These are phyloP conservation scores for Blastobotrys aristatus DNA, from an alignment of 1,139 yeast genomes.

Conservation along the genomic window DNA sequence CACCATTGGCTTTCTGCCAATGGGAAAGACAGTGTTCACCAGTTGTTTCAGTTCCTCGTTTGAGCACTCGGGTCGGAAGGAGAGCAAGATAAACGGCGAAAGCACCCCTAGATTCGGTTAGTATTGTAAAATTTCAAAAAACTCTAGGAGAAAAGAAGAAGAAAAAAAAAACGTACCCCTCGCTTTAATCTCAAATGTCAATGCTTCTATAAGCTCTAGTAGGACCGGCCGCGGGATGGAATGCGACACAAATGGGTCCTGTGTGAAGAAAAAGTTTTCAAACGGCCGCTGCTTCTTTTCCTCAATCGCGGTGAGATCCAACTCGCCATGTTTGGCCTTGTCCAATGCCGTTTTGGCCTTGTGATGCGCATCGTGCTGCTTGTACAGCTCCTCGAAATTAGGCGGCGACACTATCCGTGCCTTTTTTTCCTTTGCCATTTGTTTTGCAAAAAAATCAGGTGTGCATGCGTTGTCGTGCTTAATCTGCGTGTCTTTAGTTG, in stretches of 20 bases:
- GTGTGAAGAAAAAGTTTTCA: slow-evolving; percentile 28
- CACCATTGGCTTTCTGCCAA: slow-evolving; percentile 23
- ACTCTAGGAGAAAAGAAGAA: background rate
- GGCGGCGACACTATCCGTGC: slow-evolving; percentile 10
- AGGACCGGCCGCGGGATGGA: slow-evolving; percentile 29
- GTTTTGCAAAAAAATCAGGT: background rate
- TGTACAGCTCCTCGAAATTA: slow-evolving; percentile 3
- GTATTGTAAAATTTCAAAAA: background rate
- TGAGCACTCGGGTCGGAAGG: slow-evolving; percentile 29
- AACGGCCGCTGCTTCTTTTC: slow-evolving; percentile 1
- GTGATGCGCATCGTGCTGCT: background rate
- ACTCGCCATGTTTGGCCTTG: slow-evolving; percentile 8
- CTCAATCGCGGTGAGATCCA: background rate
- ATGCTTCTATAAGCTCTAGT: slow-evolving; percentile 28
- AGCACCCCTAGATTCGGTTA: slow-evolving; percentile 24
- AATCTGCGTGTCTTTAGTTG: background rate
- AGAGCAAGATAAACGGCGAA: slow-evolving; percentile 32
- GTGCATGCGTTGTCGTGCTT: no score
- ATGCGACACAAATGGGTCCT: slow-evolving; percentile 24
- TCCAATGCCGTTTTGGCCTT: background rate
- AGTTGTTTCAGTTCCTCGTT: slow-evolving; percentile 24
- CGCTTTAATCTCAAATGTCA: slow-evolving; percentile 31
- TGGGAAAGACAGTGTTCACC: slow-evolving; percentile 27
- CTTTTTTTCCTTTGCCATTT: slow-evolving; percentile 6
- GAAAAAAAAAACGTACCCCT: slow-evolving; percentile 26